Conservation (phyloP, 2,329 filamentous ascomycete genomes). For the Colletotrichum gigasporum region DNA sequence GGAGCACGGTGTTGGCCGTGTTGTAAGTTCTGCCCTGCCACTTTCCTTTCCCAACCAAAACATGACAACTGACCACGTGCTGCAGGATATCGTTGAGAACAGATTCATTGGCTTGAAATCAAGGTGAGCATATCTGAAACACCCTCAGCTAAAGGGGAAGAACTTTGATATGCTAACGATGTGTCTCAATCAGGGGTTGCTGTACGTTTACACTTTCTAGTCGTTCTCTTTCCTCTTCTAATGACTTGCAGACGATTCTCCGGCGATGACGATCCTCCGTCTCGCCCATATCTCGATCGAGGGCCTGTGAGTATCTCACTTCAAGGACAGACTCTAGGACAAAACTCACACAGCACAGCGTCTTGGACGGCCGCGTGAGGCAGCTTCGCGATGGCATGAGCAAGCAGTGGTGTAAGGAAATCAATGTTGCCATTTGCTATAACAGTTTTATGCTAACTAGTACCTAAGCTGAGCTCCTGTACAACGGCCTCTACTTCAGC, state of each 20-base stretch:
- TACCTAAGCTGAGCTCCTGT: slow-evolving; percentile 32
- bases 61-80: no score
- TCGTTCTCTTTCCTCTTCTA: neutral
- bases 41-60: neutral
- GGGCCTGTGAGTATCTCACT: slow-evolving; percentile 48
- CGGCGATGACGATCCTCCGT: slow-evolving; percentile 38
- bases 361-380: slow-evolving; percentile 64
- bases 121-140: no score
- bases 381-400: slow-evolving; percentile 63
- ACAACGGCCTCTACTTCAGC: slow-evolving; percentile 65
- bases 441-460: no score
- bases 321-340: no score
- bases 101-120: neutral
- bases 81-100: slow-evolving; percentile 56
- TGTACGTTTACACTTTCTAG: slow-evolving; percentile 58
- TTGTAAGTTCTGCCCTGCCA: slow-evolving; percentile 67
- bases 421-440: no score
- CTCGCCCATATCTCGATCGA: slow-evolving; percentile 57
- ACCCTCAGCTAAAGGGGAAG: no score
- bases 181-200: slow-evolving; percentile 66
- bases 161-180: no score
- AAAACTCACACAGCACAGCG: slow-evolving; percentile 29
- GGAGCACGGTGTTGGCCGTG: slow-evolving; percentile 73
- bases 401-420: slow-evolving; percentile 47
- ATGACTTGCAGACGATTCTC: slow-evolving; percentile 32